These are phyloP conservation scores for Ogataea neopini DNA, from an alignment of 805 yeast genomes.

Conservation along the genomic window DNA sequence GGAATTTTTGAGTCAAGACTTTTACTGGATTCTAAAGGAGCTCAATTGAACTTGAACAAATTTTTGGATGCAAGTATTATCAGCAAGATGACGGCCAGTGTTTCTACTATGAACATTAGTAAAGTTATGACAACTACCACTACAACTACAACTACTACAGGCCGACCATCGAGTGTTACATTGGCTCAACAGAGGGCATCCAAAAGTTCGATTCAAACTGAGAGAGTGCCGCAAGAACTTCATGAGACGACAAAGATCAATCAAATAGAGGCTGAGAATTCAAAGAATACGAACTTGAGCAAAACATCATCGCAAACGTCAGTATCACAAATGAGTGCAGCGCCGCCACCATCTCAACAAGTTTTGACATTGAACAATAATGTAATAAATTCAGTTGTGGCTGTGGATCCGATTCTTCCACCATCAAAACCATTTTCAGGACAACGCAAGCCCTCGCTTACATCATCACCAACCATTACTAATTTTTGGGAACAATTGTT, in stretches of 20 bases:
- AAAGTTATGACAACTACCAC: constrained; percentile 29
- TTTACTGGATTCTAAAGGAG: constrained; percentile 50
- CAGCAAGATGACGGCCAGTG: constrained; percentile 39
- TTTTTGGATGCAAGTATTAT: constrained; percentile 39
- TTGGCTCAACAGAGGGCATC: background rate
- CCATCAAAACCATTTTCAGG: constrained; percentile 27
- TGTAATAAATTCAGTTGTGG: constrained; percentile 21
- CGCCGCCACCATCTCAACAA: constrained; percentile 9
- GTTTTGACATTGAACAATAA: constrained; percentile 25
- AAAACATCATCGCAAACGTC: background rate
- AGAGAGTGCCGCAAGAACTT: background rate
- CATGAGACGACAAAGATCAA: background rate
- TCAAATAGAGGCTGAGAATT: background rate
- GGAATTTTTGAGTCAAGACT: constrained; percentile 61
- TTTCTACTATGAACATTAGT: constrained; percentile 36
- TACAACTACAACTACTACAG: constrained; percentile 17
- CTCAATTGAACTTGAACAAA: constrained; percentile 44
- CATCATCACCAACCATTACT: constrained; percentile 24
- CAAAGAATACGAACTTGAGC: background rate
- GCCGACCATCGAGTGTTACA: constrained; percentile 9
- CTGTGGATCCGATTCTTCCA: constrained; percentile 16
- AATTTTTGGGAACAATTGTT: constrained; percentile 24
- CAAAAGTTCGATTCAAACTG: background rate
- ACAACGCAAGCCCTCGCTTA: constrained; percentile 11
- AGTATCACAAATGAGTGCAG: background rate